These are phyloP conservation scores for Trichophyton schoenleinii DNA, from an alignment of 2,329 filamentous ascomycete species.

Conservation along the genomic window DNA sequence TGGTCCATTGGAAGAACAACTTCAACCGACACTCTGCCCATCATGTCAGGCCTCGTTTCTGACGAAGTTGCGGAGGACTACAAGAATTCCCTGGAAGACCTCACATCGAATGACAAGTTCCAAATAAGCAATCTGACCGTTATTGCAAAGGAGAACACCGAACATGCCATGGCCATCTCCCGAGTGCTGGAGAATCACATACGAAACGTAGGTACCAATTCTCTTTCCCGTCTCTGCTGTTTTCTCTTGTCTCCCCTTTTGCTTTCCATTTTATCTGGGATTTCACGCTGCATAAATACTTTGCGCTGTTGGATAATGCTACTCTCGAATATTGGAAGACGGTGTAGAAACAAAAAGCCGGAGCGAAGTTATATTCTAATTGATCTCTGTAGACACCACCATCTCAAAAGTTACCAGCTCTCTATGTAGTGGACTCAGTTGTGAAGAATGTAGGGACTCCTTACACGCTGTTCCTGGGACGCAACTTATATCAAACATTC, in stretches of 20 bases:
- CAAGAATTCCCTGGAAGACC: conserved; percentile 79
- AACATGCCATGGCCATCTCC: conserved; percentile 87
- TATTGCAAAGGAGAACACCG: conserved; percentile 94
- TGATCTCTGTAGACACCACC: conserved; percentile 58
- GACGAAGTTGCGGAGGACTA: conserved; percentile 94
- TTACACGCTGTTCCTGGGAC: conserved; percentile 88
- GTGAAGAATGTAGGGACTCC: conserved; percentile 98
- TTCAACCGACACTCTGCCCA: conserved; percentile 12
- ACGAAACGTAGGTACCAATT: conserved; percentile 60
- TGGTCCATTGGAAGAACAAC: not conserved
- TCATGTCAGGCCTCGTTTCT: conserved; percentile 51
- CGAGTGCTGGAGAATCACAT: conserved; percentile 86
- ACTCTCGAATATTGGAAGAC: not conserved
- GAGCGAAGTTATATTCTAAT: conserved; percentile 19
- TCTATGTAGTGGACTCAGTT: conserved; percentile 95
- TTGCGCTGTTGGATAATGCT: not conserved
- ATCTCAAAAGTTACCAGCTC: conserved; percentile 79
- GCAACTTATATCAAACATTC: conserved; percentile 84
- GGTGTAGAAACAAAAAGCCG: not conserved
- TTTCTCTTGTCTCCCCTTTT: conserved; percentile 14
- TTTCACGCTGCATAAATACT: conserved; percentile 5
- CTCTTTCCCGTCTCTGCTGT: conserved; percentile 9
- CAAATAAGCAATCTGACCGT: conserved; percentile 96
- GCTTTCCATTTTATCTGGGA: conserved; percentile 10
- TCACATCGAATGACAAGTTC: conserved; percentile 79